Evolutionary conservation across 257 asterid species (phyloP).

Genomic region (Rehmannia glutinosa): DNA sequence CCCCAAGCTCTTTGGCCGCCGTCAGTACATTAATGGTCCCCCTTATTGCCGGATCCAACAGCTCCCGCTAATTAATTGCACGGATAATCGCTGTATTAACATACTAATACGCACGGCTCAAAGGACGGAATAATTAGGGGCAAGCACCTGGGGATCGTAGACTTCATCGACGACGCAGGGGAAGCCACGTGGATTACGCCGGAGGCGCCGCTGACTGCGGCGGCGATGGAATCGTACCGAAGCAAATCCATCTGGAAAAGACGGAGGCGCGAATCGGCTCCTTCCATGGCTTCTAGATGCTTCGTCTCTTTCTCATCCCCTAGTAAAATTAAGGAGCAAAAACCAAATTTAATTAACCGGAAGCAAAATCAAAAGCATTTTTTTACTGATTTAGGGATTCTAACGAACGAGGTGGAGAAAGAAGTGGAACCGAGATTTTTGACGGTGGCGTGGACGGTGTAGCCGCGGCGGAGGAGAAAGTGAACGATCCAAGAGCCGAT

Average conservation of each 20-base stretch:
- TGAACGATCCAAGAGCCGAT: conserved; percentile 68
- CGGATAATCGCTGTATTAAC: too few species aligned
- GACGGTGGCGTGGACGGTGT: conserved; percentile 87
- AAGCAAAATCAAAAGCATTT: too few species aligned
- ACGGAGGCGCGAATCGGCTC: conserved; percentile 55
- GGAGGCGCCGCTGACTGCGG: conserved; percentile 45
- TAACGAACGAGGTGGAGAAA: too few species aligned
- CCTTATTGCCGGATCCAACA: conserved; percentile 79
- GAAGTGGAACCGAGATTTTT: too few species aligned
- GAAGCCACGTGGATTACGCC: conserved; percentile 78
- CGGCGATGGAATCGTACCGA: conserved; percentile 43
- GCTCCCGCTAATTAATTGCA: conserved; percentile 35
- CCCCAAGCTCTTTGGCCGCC: conserved; percentile 83
- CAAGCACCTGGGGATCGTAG: conserved; percentile 61
- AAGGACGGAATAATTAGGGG: neutral
- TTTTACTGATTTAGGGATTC: too few species aligned
- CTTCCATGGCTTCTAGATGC: conserved; percentile 59
- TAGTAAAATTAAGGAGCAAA: conserved; percentile 3
- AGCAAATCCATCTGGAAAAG: conserved; percentile 71
- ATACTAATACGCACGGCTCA: neutral
- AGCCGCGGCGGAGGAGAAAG: conserved; percentile 77
- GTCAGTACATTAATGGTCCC: conserved; percentile 87
- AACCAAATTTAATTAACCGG: too few species aligned
- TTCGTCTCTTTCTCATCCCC: conserved; percentile 70
- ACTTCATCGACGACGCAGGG: conserved; percentile 51